Evolutionary conservation across 1,139 yeast species (phyloP), one percentile per base, ranked within the genome.

Genomic region (Yamadazyma spencermartinsiae): DNA sequence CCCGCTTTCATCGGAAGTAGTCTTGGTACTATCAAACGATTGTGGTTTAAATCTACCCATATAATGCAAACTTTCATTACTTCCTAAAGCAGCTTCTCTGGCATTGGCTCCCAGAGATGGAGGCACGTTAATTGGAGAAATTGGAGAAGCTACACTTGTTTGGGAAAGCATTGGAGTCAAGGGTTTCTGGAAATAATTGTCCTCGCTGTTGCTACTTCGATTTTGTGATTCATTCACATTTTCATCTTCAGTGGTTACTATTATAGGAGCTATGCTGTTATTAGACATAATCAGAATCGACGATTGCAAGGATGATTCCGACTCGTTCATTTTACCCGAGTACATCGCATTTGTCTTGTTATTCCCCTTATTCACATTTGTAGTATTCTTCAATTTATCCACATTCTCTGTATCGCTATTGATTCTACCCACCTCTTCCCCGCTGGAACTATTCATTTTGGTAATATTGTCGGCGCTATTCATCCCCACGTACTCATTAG

Each of bases 21-120:
- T 33, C 31, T 40, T 43, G 4, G 42, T 31, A 16, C 49, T 41
- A 13, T 46, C 50, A 21, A 43, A 30, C 8, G 51, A 45, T 16
- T 37, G 47, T 14, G 39, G 34, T 29, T 39, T 39, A 18, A 24
- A 8, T 19, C 24, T 35, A 5, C 39, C 14, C 10, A 34, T 23
- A 15, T 35, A 27, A 12, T 40, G 40, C 11, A 52, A 36, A 33
- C 54, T 52, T 27, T 51, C 57, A 29, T 36, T 43, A 37, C 57
- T 53, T 2, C 52, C 51, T 7, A 41, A 34, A 17, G 50, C 54
- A 8, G 47, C 46, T 29, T 43, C 50, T 40, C 56, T 36, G 4
- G 56, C 54, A 39, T 35, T 50, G 8, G 56, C 56, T 30, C 52
- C 44, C 45, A 43, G 53, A 8, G 56, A 51, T 2, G 44, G 49